Evolutionary conservation across 2,329 filamentous ascomycete genomes (phyloP).

Genomic region (Aspergillus tubingensis): DNA sequence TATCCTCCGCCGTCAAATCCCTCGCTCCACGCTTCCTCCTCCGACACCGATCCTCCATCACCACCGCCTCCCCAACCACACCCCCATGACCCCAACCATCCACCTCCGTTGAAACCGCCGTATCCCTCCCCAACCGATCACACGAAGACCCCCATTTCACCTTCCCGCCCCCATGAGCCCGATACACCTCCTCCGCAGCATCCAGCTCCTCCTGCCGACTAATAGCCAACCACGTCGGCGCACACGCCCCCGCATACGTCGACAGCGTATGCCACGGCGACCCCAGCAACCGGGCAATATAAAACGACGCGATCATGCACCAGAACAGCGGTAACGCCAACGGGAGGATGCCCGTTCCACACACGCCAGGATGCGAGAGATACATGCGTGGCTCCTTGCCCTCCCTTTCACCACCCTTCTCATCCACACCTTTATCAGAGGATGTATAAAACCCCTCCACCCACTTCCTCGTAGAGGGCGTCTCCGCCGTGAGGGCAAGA

Average conservation of each 20-base stretch:
- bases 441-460: slow-evolving; percentile 60
- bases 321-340: slow-evolving; percentile 69
- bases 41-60: slow-evolving; percentile 54
- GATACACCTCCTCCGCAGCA: slow-evolving; percentile 45
- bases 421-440: too few species aligned
- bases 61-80: slow-evolving; percentile 53
- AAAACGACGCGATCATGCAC: slow-evolving; percentile 68
- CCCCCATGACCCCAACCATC: slow-evolving; percentile 77
- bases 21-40: slow-evolving; percentile 60
- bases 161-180: slow-evolving; percentile 61
- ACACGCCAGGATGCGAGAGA: slow-evolving; percentile 82
- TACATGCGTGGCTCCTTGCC: slow-evolving; percentile 63
- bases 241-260: slow-evolving; percentile 74
- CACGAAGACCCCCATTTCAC: slow-evolving; percentile 85
- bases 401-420: neutral
- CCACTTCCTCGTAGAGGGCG: slow-evolving; percentile 64
- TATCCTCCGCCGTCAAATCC: slow-evolving; percentile 55
- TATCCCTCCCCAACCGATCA: slow-evolving; percentile 58
- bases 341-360: slow-evolving; percentile 77
- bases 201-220: slow-evolving; percentile 55
- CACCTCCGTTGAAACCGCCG: slow-evolving; percentile 76
- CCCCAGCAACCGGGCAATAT: slow-evolving; percentile 73
- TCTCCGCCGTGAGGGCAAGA: slow-evolving; percentile 69
- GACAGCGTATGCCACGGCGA: slow-evolving; percentile 83
- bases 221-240: slow-evolving; percentile 77